These are phyloP conservation scores for Nelumbo lutea DNA, from an alignment of 164 flowering plant genomes.

Conservation along the genomic window DNA sequence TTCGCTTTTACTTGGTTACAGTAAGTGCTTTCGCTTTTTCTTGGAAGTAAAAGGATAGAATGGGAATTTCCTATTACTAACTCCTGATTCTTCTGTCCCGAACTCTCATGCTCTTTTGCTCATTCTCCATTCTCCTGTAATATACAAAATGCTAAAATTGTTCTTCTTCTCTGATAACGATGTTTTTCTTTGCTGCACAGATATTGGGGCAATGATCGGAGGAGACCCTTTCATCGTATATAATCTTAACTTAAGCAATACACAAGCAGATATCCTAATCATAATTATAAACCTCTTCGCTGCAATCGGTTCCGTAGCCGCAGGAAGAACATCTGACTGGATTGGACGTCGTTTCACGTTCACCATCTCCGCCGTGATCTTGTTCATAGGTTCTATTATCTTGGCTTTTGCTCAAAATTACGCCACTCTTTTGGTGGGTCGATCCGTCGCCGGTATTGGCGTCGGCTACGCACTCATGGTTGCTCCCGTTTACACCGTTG, in stretches of 20 bases:
- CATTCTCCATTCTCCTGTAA: not conserved
- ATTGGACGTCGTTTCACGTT: conserved; percentile 22
- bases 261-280: conserved; percentile 7
- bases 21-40: not conserved
- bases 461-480: conserved; percentile 20
- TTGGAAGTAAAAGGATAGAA: not conserved
- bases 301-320: conserved; percentile 11
- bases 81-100: not conserved
- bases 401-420: conserved; percentile 20
- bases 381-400: conserved; percentile 14
- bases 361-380: conserved; percentile 12
- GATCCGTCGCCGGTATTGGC: conserved; percentile 20
- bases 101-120: too few species aligned
- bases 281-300: conserved; percentile 16
- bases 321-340: conserved; percentile 20
- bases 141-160: not conserved
- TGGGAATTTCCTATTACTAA: not conserved
- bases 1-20: conserved; percentile 8
- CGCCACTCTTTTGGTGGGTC: conserved; percentile 19
- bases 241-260: conserved; percentile 11
- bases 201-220: conserved; percentile 24
- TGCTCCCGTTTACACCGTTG: conserved; percentile 22
- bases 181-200: not conserved
- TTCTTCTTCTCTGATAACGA: not conserved
- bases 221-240: conserved; percentile 11